Base-by-base conservation (phyloP, 2,329 filamentous ascomycete genomes). In the Pseudovirgaria hyperparasitica region DNA sequence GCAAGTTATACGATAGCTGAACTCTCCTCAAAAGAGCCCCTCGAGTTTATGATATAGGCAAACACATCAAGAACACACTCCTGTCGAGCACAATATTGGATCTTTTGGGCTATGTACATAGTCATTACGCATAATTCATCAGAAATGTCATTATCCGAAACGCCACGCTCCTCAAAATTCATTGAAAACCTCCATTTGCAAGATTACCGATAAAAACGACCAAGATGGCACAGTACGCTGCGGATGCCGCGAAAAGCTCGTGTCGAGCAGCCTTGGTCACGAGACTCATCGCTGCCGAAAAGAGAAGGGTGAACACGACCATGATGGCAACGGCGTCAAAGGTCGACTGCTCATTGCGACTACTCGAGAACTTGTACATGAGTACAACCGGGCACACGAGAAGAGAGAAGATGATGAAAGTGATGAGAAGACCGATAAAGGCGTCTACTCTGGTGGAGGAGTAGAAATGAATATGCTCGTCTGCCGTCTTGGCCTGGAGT, bases 391-490 rank as follows among this genome's bases (percentile, higher is more conserved):
- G 57, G 6, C 58, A 36, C 2, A 58, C 45, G 1, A 60, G 43
- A 3, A 60, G 42, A 9, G 53, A 41, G 38, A 59, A 58, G 24
- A 61, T 58, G 11, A 59, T 40, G n/a, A 50, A 31, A 0, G 55
- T 58, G 34, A 61, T 58, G 31, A 60, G 44, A 9, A 54, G 34
- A 29, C 54, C 56, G 28, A 57, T 52, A 13, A 60, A 42, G 7
- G 39, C 46, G 29, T 59, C 54, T 15, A 60, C 48, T 11, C 55
- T 45, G 1, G 40, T 33, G 7, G 46, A 41, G 21, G 46, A 48
- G 40, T 56, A 60, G 26, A 51, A 50, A 20, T 47, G 43, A 24
- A 59, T 40, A 21, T 41, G 28, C 3, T 40, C 31, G 30, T 55
- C 45, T 2, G 31, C 31, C 0, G 55, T 57, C 29, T 59, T 58